Base-by-base conservation (phyloP, 257 asterid genomes). In the Gentiana dahurica region DNA sequence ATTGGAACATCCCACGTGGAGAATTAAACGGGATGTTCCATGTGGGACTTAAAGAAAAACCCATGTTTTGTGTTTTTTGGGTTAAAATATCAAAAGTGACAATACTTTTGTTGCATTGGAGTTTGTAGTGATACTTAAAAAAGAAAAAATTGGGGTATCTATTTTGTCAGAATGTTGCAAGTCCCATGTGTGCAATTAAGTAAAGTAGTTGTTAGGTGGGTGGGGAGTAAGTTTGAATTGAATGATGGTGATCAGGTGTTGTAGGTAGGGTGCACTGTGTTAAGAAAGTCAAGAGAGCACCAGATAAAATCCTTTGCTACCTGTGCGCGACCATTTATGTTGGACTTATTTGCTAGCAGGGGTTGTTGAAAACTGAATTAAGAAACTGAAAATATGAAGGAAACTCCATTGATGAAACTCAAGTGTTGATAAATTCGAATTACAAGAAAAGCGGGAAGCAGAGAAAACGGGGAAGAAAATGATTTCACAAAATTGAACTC, bases 261-360 rank as follows among this genome's bases (percentile, higher is more conserved):
- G 43, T 3, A 4, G 7, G 37, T 36, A 12, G 34, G 32, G 13
- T 38, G 46, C 50, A 35, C 37, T 57, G 62, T 38, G 45, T 38
- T 49, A 55, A 49, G 68, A 88, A 71, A 86, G 97, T 89, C 97
- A 89, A 89, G 97, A 89, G 84, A 95, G 97, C 85, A 89, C 97
- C 95, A 78, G 65, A 64, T 63, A 54, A 65, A 65, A 73, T 74
- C 93, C 85, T 84, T 76, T 5, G 80, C 73, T 71, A 59, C 15
- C 54, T 70, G 83, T 24, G 60, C 68, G 54, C 69, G 75, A 75
- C 64, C 45, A 24, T n/a, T 7, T 12, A 32, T 62, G 55, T 8
- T 67, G 65, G 34, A 51, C 73, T 69, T 53, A 66, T 13, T 75
- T 60, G 24, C 24, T 24, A 24, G 24, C 24, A 24, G 24, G 24